phyloP scores from a whole-genome alignment of 305 asterid species.

The Petunia hybrid region DNA sequence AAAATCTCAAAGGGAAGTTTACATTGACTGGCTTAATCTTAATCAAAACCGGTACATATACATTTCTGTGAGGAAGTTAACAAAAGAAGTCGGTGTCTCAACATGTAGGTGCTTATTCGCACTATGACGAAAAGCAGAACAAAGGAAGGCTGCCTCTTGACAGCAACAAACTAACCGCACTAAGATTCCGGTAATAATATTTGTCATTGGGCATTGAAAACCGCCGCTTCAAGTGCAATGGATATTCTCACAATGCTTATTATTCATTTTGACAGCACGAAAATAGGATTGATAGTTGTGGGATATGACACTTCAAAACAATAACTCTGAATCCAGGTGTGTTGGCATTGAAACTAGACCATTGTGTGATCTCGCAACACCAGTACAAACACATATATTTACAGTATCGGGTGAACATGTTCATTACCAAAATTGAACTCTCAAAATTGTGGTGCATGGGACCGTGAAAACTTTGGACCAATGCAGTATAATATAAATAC shows the following conservation, averaged over 20 bases:
- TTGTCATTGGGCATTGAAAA: neutral
- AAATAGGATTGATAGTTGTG: neutral
- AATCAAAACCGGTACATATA: neutral
- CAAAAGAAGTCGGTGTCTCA: neutral
- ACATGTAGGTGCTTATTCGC: neutral
- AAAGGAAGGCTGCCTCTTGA: neutral
- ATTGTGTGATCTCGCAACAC: neutral
- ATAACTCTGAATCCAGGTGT: slow-evolving; percentile 2
- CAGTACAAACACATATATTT: slow-evolving; percentile 27
- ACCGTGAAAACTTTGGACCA: neutral
- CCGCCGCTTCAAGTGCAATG: neutral
- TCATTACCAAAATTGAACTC: slow-evolving; percentile 28
- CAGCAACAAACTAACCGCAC: neutral
- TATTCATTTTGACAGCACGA: no score
- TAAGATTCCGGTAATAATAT: neutral
- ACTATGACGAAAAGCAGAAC: neutral
- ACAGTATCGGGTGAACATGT: slow-evolving; percentile 16
- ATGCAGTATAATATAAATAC: neutral
- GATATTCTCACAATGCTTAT: no score
- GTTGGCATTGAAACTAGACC: neutral
- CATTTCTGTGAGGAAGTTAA: no score
- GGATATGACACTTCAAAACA: neutral
- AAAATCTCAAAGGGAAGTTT: neutral
- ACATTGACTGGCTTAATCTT: neutral
- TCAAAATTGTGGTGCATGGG: slow-evolving; percentile 9